Evolutionary conservation across 108 stramenopile species (phyloP).

Genomic region (Fragilaria radians): DNA sequence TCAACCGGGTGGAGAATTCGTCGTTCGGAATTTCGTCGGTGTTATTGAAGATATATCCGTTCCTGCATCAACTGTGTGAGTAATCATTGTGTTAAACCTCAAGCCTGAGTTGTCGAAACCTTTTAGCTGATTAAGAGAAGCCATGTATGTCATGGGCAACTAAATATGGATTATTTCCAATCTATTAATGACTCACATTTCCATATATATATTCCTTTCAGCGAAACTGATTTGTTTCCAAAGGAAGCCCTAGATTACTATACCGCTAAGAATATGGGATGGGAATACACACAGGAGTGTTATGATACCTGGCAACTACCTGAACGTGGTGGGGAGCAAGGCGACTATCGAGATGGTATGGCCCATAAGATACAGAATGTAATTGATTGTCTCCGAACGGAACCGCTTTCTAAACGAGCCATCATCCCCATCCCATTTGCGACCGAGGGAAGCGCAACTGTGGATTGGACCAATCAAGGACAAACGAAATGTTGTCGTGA

Average conservation of each 20-base stretch:
- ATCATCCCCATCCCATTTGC: constrained; percentile 51
- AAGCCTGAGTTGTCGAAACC: no score
- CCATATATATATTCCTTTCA: no score
- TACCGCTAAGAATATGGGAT: constrained; percentile 50
- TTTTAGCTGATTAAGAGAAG: no score
- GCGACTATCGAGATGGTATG: constrained; percentile 61
- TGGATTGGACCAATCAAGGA: constrained; percentile 52
- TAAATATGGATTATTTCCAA: no score
- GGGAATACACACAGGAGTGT: constrained; percentile 38
- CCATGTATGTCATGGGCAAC: no score
- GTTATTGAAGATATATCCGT: constrained; percentile 44
- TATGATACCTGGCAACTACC: constrained; percentile 28
- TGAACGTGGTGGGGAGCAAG: constrained; percentile 53
- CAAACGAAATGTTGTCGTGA: constrained; percentile 60
- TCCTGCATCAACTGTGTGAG: constrained; percentile 24
- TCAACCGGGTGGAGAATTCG: constrained; percentile 42
- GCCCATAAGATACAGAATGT: constrained; percentile 43
- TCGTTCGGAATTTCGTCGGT: constrained; percentile 49
- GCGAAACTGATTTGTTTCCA: constrained; percentile 51
- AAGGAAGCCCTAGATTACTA: constrained; percentile 47
- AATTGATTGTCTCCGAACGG: constrained; percentile 44
- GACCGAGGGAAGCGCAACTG: constrained; percentile 15
- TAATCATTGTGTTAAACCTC: no score
- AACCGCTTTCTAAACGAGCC: constrained; percentile 45
- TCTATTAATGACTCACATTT: no score